Percentiles rank a stretch among this genome's conserved stretches.
Conservation (phyloP, 2,329 filamentous ascomycete species). For the Venturia asperata region DNA sequence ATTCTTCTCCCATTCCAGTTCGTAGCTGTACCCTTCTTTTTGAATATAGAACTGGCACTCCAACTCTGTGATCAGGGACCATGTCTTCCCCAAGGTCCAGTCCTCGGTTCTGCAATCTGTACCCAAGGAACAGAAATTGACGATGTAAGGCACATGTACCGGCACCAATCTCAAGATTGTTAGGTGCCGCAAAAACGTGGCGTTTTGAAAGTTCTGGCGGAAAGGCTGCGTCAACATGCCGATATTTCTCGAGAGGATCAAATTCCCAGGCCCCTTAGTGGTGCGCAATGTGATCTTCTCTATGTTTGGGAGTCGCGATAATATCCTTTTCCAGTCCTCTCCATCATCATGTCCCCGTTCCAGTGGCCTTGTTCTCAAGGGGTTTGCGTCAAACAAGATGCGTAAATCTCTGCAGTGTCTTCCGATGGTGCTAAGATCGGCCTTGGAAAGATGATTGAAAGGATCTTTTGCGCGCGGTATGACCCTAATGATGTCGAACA, state of each 20-base stretch:
- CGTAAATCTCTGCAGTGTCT: background rate
- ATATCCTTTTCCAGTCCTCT: background rate
- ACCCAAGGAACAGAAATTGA: conserved; percentile 7
- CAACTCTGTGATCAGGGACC: background rate
- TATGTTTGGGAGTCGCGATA: background rate
- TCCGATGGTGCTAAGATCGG: background rate
- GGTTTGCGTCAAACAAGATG: background rate
- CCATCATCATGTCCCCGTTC: background rate
- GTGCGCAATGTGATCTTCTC: background rate
- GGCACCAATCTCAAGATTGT: background rate
- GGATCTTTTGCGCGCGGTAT: background rate
- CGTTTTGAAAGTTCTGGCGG: background rate
- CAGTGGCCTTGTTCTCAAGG: background rate
- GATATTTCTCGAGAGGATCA: background rate
- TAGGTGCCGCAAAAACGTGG: background rate
- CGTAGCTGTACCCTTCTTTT: background rate
- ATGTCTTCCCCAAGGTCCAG: background rate
- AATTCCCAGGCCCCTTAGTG: background rate
- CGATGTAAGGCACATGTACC: background rate
- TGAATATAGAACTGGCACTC: conserved; percentile 2
- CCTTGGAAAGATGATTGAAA: conserved; percentile 8
- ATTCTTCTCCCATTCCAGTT: background rate
- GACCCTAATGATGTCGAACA: background rate
- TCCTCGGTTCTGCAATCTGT: background rate
- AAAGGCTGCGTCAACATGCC: conserved; percentile 1